These are phyloP conservation scores for Fusarium pseudograminearum DNA, from an alignment of 2,329 filamentous ascomycete species.

Conservation along the genomic window DNA sequence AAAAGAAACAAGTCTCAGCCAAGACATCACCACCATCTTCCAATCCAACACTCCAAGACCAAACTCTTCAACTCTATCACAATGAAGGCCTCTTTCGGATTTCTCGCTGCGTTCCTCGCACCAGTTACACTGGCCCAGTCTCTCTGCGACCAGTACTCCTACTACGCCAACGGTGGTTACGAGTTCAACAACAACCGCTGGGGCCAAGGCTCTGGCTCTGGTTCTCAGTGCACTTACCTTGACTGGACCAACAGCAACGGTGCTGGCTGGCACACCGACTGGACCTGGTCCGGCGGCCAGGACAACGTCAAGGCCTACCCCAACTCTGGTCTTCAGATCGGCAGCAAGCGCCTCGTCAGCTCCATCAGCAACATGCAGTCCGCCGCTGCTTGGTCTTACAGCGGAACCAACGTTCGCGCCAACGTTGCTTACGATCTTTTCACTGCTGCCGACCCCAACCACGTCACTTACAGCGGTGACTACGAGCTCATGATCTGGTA, in stretches of 20 bases:
- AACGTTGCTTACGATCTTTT: conserved; percentile 27
- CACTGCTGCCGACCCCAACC: conserved; percentile 20
- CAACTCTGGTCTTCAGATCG: conserved; percentile 14
- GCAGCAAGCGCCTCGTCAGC: conserved; percentile 14
- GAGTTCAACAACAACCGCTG: conserved; percentile 32
- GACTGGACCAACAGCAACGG: conserved; percentile 29
- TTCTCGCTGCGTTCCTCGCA: conserved; percentile 20
- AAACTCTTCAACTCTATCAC: neutral
- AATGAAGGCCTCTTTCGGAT: conserved; percentile 21
- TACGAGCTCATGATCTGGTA: conserved; percentile 29
- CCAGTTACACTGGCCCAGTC: conserved; percentile 16
- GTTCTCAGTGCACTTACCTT: conserved; percentile 19
- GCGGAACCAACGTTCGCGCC: conserved; percentile 19
- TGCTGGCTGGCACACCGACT: conserved; percentile 23
- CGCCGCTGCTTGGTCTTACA: conserved; percentile 24
- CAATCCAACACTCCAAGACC: neutral
- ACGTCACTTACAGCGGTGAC: conserved; percentile 10
- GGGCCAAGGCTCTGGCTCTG: conserved; percentile 16
- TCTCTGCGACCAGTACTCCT: conserved; percentile 21
- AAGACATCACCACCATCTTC: neutral
- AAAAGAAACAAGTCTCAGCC: neutral
- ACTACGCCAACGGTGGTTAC: conserved; percentile 20
- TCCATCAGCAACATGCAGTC: conserved; percentile 25
- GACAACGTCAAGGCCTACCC: conserved; percentile 20
- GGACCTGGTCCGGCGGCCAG: conserved; percentile 18